A percentile compares a stretch with the other conserved stretches of the same genome.
phyloP scores from a whole-genome alignment of 768 basidiomycete genomes.

The Chalciporus pseudorubinellus region DNA sequence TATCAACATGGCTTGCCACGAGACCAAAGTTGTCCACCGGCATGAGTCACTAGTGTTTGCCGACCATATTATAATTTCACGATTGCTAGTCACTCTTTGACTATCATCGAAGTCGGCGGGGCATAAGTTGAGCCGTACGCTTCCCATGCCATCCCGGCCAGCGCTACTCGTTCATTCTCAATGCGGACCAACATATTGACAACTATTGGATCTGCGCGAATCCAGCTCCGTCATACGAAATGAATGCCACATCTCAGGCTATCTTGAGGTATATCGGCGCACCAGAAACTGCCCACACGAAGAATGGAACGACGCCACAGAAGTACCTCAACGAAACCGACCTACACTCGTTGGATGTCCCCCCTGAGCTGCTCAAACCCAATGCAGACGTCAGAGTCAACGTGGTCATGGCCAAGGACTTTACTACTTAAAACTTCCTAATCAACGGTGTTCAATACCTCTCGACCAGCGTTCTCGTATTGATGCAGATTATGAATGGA shows the following conservation, averaged over 20 bases:
- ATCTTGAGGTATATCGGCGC: conserved; percentile 25
- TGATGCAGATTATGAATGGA: conserved; percentile 26
- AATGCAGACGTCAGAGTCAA: conserved; percentile 21
- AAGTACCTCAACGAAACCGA: conserved; percentile 15
- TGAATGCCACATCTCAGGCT: conserved; percentile 28
- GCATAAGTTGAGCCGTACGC: conserved; percentile 36
- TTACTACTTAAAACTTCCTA: conserved; percentile 5
- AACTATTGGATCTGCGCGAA: conserved; percentile 39
- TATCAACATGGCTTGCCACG: conserved; percentile 35
- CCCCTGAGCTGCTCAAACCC: conserved; percentile 7
- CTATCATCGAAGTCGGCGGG: conserved; percentile 43
- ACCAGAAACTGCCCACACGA: conserved; percentile 27
- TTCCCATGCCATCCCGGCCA: conserved; percentile 39
- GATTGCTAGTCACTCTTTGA: conserved; percentile 27
- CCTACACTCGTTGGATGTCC: conserved; percentile 17
- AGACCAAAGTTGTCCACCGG: no score
- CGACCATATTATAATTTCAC: conserved; percentile 30
- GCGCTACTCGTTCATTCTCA: conserved; percentile 46
- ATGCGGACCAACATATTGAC: conserved; percentile 36
- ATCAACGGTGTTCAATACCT: conserved; percentile 13
- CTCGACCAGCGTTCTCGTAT: conserved; percentile 14
- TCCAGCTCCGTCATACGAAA: background rate
- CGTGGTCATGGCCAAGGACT: conserved; percentile 9
- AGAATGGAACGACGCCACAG: conserved; percentile 10
- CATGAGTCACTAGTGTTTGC: no score